Base-by-base conservation (phyloP, 257 asterid species). In the Galeopsis tetrahit region DNA sequence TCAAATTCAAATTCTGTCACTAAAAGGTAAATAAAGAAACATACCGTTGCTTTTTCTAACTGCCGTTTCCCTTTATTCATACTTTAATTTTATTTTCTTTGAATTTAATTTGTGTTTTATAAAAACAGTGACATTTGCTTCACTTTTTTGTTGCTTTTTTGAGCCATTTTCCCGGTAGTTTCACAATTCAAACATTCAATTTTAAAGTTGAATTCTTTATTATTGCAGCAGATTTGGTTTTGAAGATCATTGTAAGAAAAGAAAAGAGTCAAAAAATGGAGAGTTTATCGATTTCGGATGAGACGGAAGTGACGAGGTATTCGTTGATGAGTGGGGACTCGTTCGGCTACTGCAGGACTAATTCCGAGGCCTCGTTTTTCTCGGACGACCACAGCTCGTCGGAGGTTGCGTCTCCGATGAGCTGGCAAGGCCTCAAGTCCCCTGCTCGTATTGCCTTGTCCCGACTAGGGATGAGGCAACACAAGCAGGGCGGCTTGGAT, bases 351-450 rank as follows among this genome's bases (percentile, higher is more conserved):
- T 83, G 83, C 48, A 82, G 97, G 75, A 86, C 93, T 42, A 80
- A 64, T 56, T 94, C 99, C 4, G 96, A 87, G 72, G 83, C 82
- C 21, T 90, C 96, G 3, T 85, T 82, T 1, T 87, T 96, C 34
- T 80, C 92, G 3, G 96, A 89, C 70, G 93, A 87, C 9, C 82
- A 70, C 65, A 83, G 89, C 77, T 84, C 68, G 56, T 77, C 91
- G 0, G 96, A 87, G 21, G 80, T 80, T 0, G 82, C 90, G 4
- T 89, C 97, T 10, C 93, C 96, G 1, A 31, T 63, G 42, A 75
- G 84, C 82, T 88, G 96, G 89, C 90, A 75, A 4, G 90, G 89
- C 38, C 80, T 87, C 79, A 94, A 91, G 79, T 91, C 96, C 31
- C 97, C 96, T 0, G 87, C 82, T 5, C 82, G 88, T 34, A 77